Conservation (phyloP, 768 basidiomycete species). For the Termitomyces eurrhizus region DNA sequence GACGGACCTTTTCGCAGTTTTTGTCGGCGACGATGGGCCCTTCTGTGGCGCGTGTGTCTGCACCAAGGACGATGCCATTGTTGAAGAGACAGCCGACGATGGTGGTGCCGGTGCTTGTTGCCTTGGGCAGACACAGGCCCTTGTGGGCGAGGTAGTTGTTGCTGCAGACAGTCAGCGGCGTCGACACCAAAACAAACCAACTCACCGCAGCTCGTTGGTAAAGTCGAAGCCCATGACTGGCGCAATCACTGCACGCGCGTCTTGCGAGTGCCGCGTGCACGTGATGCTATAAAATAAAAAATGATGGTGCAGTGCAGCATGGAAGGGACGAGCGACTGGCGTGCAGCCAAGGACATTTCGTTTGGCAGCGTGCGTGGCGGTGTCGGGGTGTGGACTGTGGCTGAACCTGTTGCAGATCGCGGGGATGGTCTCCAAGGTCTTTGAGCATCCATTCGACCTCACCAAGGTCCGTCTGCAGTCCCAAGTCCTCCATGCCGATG, state of each 20-base stretch:
- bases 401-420: constrained; percentile 48
- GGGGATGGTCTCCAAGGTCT: constrained; percentile 77
- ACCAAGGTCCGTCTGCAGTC: constrained; percentile 93
- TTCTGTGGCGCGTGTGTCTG: constrained; percentile 94
- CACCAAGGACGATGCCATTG: constrained; percentile 91
- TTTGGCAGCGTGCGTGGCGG: constrained; percentile 20
- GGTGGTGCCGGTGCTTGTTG: constrained; percentile 93
- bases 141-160: constrained; percentile 70
- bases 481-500: constrained; percentile 57
- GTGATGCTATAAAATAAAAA: too few relatives aligned
- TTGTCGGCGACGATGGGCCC: constrained; percentile 97
- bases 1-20: constrained; percentile 95
- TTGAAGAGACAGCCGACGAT: constrained; percentile 95
- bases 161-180: constrained; percentile 30
- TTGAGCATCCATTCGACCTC: constrained; percentile 95
- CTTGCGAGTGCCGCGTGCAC: too few relatives aligned
- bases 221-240: constrained; percentile 61
- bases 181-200: not conserved
- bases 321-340: constrained; percentile 11
- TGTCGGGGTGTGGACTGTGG: not conserved
- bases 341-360: constrained; percentile 19
- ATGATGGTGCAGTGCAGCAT: too few relatives aligned
- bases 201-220: constrained; percentile 66
- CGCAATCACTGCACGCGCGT: too few relatives aligned
- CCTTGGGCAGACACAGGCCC: constrained; percentile 74